Evolutionary conservation across 768 basidiomycete genomes (phyloP).

Genomic region (Leccinum longicurvipes): DNA sequence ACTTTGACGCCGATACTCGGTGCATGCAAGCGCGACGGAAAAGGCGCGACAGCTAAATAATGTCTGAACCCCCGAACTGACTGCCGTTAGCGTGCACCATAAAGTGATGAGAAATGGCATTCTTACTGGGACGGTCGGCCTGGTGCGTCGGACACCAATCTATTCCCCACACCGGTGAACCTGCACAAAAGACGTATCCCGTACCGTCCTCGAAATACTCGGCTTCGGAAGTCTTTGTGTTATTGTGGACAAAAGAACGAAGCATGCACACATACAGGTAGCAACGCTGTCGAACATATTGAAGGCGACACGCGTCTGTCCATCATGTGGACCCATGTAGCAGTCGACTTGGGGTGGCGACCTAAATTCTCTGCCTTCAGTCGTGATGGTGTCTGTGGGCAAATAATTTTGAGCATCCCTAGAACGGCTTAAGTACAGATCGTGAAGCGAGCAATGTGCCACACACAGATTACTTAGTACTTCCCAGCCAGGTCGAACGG

Average conservation of each 20-base stretch:
- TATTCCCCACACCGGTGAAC: slow-evolving; percentile 85
- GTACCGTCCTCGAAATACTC: slow-evolving; percentile 54
- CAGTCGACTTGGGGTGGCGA: slow-evolving; percentile 58
- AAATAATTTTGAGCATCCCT: slow-evolving; percentile 61
- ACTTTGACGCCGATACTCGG: slow-evolving; percentile 64
- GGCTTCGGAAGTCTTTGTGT: slow-evolving; percentile 39
- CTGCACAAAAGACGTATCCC: slow-evolving; percentile 77
- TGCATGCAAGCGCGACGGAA: slow-evolving; percentile 60
- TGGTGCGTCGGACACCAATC: slow-evolving; percentile 89
- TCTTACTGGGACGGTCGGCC: slow-evolving; percentile 51
- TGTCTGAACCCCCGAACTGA: slow-evolving; percentile 59
- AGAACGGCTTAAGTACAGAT: slow-evolving; percentile 4
- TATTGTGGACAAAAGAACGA: background rate
- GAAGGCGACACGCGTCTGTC: slow-evolving; percentile 48
- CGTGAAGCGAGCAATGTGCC: slow-evolving; percentile 5
- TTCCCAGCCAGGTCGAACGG: slow-evolving; percentile 43
- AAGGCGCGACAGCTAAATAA: slow-evolving; percentile 81
- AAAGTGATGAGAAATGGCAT: background rate
- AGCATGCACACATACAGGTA: slow-evolving; percentile 55
- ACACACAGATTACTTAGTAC: slow-evolving; percentile 50
- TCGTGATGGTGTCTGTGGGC: slow-evolving; percentile 50
- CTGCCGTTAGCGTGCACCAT: background rate
- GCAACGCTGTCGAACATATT: slow-evolving; percentile 53
- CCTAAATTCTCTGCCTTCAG: slow-evolving; percentile 47
- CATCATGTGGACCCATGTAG: slow-evolving; percentile 60